These are phyloP conservation scores for Aspergillus saccharolyticus DNA, from an alignment of 495 filamentous ascomycete genomes.

Conservation along the genomic window DNA sequence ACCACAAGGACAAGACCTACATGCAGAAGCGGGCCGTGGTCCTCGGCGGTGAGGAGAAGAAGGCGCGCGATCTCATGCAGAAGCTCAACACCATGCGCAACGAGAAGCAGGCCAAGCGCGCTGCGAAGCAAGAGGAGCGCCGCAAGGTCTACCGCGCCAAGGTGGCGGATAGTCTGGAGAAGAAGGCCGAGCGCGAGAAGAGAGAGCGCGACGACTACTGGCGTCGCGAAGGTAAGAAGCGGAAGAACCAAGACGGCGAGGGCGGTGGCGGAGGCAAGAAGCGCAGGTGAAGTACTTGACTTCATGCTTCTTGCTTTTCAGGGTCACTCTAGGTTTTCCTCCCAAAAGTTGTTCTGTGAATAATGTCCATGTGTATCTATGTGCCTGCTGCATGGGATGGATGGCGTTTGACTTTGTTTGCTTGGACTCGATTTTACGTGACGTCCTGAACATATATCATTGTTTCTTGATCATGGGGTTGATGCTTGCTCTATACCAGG, in stretches of 20 bases:
- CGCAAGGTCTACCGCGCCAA: slow-evolving; percentile 71
- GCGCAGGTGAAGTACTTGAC: slow-evolving; percentile 39
- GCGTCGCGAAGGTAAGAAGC: slow-evolving; percentile 91
- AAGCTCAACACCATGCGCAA: slow-evolving; percentile 88
- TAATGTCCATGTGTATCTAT: slow-evolving; percentile 20
- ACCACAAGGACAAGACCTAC: slow-evolving; percentile 78
- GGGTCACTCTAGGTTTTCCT: slow-evolving; percentile 14
- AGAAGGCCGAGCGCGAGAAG: slow-evolving; percentile 77
- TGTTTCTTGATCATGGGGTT: not conserved
- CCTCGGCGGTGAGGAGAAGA: slow-evolving; percentile 75
- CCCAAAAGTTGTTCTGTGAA: slow-evolving; percentile 19
- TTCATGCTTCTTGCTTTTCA: not conserved
- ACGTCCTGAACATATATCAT: not conserved
- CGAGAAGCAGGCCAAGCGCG: slow-evolving; percentile 78
- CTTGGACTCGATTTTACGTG: slow-evolving; percentile 1
- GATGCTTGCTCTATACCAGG: slow-evolving; percentile 2
- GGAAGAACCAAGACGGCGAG: slow-evolving; percentile 56
- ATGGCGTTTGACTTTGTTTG: slow-evolving; percentile 21
- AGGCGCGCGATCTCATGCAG: slow-evolving; percentile 84
- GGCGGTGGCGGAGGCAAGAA: slow-evolving; percentile 65
- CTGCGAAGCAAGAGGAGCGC: slow-evolving; percentile 79
- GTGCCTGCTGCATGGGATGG: slow-evolving; percentile 18
- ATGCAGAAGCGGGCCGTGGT: slow-evolving; percentile 92
- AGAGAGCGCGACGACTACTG: slow-evolving; percentile 90
- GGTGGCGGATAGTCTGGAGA: slow-evolving; percentile 73